Base-by-base conservation (phyloP, 2,329 filamentous ascomycete species). In the Huntiella bhutanensis region DNA sequence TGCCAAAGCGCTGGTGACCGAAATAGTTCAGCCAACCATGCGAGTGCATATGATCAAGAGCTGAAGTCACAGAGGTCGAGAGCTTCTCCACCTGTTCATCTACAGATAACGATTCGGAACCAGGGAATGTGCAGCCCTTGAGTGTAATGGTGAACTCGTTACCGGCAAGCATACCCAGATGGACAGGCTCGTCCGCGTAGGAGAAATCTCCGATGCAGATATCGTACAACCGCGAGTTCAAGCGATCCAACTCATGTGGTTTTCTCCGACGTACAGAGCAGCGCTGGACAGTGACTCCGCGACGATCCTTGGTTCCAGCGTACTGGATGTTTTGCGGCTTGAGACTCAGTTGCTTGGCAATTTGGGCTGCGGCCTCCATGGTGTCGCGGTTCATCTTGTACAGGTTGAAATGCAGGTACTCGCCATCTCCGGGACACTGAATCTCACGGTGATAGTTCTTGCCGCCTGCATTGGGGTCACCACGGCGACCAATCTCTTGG, bases 361-460 rank as follows among this genome's bases (percentile, higher is more conserved):
- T 71, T 55, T 81, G 83, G 45, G 75, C 79, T 45, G 92, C 69
- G 0, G 84, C 80, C 55, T 95, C 87, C 82, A 94, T 92, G 1
- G 87, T 95, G 58, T 95, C 87, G 58, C 88, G 87, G 64, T 95
- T 95, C 64, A 94, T 87, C 64, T 95, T 95, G 72, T 88, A 92
- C 44, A 95, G 68, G 0, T 83, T 88, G 59, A 94, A 93, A 60
- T 94, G 86, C 11, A 94, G 65, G 59, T 84, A 91, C 42, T 86
- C 80, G 13, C 82, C 84, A 70, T 60, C 51, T 49, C 55, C 53
- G 52, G 51, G 44, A 41, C 51, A 52, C 11, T 49, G 47, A 8
- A 48, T 46, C 37, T 43, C 17, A 11, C 37, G 42, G 15, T 33
- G 36, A 38, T 43, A 48, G 17, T 37, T 44, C 35, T 36, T 17